Evolutionary conservation across 192 early-diverging fungal species (phyloP).

Genomic region (Linnemannia exigua): DNA sequence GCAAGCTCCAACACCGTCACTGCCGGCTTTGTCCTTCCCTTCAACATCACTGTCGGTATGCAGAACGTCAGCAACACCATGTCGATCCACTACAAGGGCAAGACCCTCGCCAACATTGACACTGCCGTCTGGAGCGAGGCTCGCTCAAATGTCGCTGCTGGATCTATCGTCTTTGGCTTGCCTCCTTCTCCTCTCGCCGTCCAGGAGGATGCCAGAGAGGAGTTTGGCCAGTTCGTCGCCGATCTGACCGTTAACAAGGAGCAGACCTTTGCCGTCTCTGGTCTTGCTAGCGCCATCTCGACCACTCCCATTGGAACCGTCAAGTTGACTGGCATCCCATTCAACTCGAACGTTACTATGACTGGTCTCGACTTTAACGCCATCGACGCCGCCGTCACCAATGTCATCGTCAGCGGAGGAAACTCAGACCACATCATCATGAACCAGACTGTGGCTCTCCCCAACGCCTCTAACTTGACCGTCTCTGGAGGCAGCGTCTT

Average conservation of each 20-base stretch:
- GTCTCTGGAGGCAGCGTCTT: constrained; percentile 31
- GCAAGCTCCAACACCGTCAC: constrained; percentile 58
- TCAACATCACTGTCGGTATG: constrained; percentile 71
- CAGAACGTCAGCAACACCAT: constrained; percentile 65
- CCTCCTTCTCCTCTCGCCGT: constrained; percentile 59
- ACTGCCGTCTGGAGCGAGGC: constrained; percentile 47
- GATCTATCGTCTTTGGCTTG: constrained; percentile 62
- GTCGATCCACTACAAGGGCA: constrained; percentile 55
- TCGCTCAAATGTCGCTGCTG: constrained; percentile 55
- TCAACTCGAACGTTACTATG: constrained; percentile 63
- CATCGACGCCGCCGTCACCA: constrained; percentile 60
- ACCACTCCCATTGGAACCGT: constrained; percentile 71
- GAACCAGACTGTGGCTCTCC: constrained; percentile 40
- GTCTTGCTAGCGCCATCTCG: constrained; percentile 62
- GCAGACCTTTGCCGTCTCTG: constrained; percentile 60
- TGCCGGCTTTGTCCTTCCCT: constrained; percentile 69
- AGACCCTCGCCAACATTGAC: constrained; percentile 30
- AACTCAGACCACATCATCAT: constrained; percentile 58
- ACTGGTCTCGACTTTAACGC: constrained; percentile 68
- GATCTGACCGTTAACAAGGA: constrained; percentile 59
- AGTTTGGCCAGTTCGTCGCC: constrained; percentile 66
- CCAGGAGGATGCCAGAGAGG: constrained; percentile 56
- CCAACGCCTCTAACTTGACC: constrained; percentile 42
- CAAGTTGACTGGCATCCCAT: constrained; percentile 63
- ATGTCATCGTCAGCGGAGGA: constrained; percentile 67